phyloP scores from a whole-genome alignment of 2,329 filamentous ascomycete species.

The Bipolaris oryzae region DNA sequence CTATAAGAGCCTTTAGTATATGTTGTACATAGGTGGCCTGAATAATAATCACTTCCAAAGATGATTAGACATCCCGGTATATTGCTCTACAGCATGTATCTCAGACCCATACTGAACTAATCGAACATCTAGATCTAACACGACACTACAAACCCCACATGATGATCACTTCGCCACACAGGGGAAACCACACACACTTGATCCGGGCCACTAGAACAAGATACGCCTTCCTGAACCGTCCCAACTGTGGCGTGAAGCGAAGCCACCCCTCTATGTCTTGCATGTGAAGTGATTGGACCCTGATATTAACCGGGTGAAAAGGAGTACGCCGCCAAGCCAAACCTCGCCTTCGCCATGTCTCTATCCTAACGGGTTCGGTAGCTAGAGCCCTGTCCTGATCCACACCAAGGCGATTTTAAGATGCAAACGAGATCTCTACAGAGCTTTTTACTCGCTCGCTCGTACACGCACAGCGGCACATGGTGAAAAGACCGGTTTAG shows the following conservation, averaged over 20 bases:
- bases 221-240: neutral
- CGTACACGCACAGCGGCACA: neutral
- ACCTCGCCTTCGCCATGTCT: neutral
- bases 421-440: neutral
- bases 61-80: too few species aligned
- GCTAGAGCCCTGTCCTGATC: neutral
- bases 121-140: too few species aligned
- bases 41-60: too few species aligned
- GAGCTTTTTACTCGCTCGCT: neutral
- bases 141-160: too few species aligned
- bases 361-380: constrained; percentile 8
- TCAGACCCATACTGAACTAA: too few species aligned
- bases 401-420: neutral
- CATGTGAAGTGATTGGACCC: neutral
- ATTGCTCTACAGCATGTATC: too few species aligned
- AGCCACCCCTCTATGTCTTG: neutral
- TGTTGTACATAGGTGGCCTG: too few species aligned
- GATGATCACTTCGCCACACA: too few species aligned
- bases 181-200: too few species aligned
- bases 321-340: neutral
- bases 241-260: neutral
- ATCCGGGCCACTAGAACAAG: neutral
- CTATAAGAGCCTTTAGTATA: too few species aligned
- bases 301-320: constrained; percentile 15
- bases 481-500: neutral